phyloP scores from a whole-genome alignment of 306 rosid species.

The Begonia peltatifolia region DNA sequence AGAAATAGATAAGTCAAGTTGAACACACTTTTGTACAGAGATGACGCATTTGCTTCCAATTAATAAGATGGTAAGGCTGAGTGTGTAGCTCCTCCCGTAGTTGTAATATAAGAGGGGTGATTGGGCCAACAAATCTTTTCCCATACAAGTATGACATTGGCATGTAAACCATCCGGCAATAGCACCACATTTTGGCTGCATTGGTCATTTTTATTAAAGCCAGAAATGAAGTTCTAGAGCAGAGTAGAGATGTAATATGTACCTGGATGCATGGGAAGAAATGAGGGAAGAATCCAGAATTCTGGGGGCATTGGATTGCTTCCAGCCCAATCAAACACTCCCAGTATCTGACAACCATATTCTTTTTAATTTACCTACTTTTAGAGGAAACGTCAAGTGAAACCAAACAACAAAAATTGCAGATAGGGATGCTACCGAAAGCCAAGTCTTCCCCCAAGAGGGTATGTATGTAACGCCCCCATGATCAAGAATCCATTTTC shows the following conservation, averaged over 20 bases:
- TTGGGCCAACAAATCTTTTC: constrained; percentile 55
- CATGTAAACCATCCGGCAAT: constrained; percentile 60
- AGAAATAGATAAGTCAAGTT: neutral
- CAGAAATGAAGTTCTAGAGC: neutral
- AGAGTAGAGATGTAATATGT: neutral
- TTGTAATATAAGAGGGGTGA: constrained; percentile 53
- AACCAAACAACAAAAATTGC: too few relatives aligned
- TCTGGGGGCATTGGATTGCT: constrained; percentile 78
- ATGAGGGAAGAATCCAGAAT: constrained; percentile 70
- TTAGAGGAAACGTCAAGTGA: too few relatives aligned
- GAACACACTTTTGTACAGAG: constrained; percentile 31
- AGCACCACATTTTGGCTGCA: constrained; percentile 83
- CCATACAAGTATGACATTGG: constrained; percentile 84
- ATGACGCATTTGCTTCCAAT: constrained; percentile 59
- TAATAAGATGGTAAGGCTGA: constrained; percentile 33
- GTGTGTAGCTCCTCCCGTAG: constrained; percentile 39
- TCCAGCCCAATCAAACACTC: constrained; percentile 58
- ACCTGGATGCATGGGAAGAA: constrained; percentile 72
- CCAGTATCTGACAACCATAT: constrained; percentile 30
- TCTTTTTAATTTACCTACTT: too few relatives aligned
- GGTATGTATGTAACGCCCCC: constrained; percentile 47
- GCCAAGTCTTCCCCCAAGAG: constrained; percentile 89
- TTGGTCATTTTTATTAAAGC: neutral
- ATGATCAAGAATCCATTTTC: constrained; percentile 63
- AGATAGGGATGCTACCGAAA: constrained; percentile 30